Percentiles rank a stretch among this genome's conserved stretches.
Evolutionary conservation across 495 filamentous ascomycete species (phyloP).

Genomic region (Neurospora cerealis): DNA sequence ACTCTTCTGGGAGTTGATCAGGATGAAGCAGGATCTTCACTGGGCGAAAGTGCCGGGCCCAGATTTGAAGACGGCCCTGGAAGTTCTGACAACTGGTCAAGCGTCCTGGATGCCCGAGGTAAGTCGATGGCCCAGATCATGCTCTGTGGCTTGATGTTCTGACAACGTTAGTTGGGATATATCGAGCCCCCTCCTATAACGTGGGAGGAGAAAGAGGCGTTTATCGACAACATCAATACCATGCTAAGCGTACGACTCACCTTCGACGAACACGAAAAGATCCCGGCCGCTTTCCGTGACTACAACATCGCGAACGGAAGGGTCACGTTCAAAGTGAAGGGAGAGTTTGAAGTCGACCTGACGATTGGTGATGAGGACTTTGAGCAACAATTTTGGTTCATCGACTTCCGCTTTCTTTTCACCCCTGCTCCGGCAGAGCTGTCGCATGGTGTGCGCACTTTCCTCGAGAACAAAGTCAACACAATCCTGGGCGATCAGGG

Average conservation of each 20-base stretch:
- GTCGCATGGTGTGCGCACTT: slow-evolving; percentile 46
- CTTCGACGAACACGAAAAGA: slow-evolving; percentile 65
- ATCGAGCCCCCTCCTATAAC: slow-evolving; percentile 64
- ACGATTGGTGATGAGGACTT: slow-evolving; percentile 75
- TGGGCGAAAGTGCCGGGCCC: slow-evolving; percentile 68
- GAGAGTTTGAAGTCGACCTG: slow-evolving; percentile 89
- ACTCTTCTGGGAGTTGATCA: slow-evolving; percentile 50
- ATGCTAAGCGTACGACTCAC: slow-evolving; percentile 70
- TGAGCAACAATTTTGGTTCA: slow-evolving; percentile 76
- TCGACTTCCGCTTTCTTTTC: slow-evolving; percentile 83
- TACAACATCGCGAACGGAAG: slow-evolving; percentile 70
- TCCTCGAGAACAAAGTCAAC: slow-evolving; percentile 65
- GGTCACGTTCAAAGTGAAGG: slow-evolving; percentile 71
- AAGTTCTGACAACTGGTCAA: slow-evolving; percentile 67
- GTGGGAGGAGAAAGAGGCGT: slow-evolving; percentile 52
- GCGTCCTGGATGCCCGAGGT: slow-evolving; percentile 70
- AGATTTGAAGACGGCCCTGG: slow-evolving; percentile 79
- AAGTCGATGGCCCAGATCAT: slow-evolving; percentile 17
- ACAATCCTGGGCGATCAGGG: slow-evolving; percentile 52
- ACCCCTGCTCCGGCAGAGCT: slow-evolving; percentile 52
- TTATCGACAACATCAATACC: slow-evolving; percentile 70
- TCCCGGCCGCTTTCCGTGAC: slow-evolving; percentile 61
- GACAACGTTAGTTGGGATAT: slow-evolving; percentile 54
- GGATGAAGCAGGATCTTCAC: slow-evolving; percentile 58
- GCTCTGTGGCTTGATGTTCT: background rate